phyloP scores from a whole-genome alignment of 2,329 filamentous ascomycete species.

The Diaporthe nobilis region DNA sequence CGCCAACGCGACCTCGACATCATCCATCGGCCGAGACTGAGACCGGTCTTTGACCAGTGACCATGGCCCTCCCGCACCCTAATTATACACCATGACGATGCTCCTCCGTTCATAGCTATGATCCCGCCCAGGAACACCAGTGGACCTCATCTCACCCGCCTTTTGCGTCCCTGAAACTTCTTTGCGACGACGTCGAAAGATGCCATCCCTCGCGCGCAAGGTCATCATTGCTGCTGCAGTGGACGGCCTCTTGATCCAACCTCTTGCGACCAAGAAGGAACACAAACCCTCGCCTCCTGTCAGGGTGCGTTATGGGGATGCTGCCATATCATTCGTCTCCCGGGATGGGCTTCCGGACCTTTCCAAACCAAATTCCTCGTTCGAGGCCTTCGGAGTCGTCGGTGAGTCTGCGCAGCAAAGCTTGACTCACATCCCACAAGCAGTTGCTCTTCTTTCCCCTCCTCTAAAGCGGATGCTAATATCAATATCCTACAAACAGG shows the following conservation, averaged over 20 bases:
- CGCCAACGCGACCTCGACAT: slow-evolving; percentile 26
- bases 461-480: background rate
- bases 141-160: slow-evolving; percentile 36
- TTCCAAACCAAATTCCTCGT: slow-evolving; percentile 62
- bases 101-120: slow-evolving; percentile 11
- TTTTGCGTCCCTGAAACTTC: slow-evolving; percentile 39
- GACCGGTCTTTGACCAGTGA: slow-evolving; percentile 22
- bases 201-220: slow-evolving; percentile 86
- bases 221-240: slow-evolving; percentile 83
- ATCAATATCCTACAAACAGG: slow-evolving; percentile 65
- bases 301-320: slow-evolving; percentile 78
- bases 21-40: slow-evolving; percentile 11
- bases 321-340: slow-evolving; percentile 59
- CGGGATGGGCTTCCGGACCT: slow-evolving; percentile 63
- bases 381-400: slow-evolving; percentile 73
- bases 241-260: slow-evolving; percentile 87
- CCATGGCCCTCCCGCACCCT: slow-evolving; percentile 23
- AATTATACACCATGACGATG: slow-evolving; percentile 29
- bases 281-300: slow-evolving; percentile 70
- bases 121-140: slow-evolving; percentile 24
- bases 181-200: slow-evolving; percentile 53
- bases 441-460: background rate
- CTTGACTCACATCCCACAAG: background rate
- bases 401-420: slow-evolving; percentile 56
- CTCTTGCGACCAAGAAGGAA: slow-evolving; percentile 74